Percentiles rank a stretch among this genome's conserved stretches.
phyloP scores from a whole-genome alignment of 2,329 filamentous ascomycete species.

The Paecilomyces fulvus region DNA sequence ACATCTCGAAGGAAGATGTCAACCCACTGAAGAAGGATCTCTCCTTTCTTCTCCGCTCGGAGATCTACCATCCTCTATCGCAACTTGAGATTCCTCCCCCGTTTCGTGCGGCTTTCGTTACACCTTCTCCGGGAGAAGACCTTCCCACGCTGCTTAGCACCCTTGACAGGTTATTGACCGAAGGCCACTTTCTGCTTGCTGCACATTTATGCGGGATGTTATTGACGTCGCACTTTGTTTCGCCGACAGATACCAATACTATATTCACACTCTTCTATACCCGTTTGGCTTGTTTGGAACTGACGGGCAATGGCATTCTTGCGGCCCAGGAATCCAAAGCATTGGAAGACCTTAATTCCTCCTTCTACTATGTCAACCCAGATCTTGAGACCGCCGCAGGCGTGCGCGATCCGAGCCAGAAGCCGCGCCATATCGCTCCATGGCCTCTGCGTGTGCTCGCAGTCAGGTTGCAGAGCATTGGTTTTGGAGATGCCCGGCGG shows the following conservation, averaged over 20 bases:
- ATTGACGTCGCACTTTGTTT: conserved; percentile 33
- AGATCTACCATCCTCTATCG: conserved; percentile 75
- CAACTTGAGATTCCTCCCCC: conserved; percentile 51
- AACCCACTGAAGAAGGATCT: conserved; percentile 58
- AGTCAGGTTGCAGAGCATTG: conserved; percentile 75
- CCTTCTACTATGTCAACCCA: conserved; percentile 41
- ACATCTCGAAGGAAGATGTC: conserved; percentile 21
- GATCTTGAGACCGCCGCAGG: conserved; percentile 26
- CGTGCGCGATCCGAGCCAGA: conserved; percentile 53
- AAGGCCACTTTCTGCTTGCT: conserved; percentile 72
- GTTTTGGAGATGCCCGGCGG: conserved; percentile 73
- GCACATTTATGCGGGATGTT: conserved; percentile 45
- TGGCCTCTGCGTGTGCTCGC: conserved; percentile 80
- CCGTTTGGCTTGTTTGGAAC: conserved; percentile 70
- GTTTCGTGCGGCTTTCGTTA: conserved; percentile 61
- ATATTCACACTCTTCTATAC: conserved; percentile 76
- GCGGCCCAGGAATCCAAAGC: conserved; percentile 58
- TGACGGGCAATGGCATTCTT: conserved; percentile 63
- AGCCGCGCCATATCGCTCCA: conserved; percentile 67
- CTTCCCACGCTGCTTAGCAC: conserved; percentile 24
- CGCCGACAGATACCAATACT: conserved; percentile 46
- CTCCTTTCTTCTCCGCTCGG: conserved; percentile 66
- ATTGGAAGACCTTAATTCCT: conserved; percentile 53
- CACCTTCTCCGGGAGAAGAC: conserved; percentile 55
- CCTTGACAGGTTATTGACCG: conserved; percentile 58